Evolutionary conservation across 2,329 filamentous ascomycete species (phyloP).

Genomic region (Epichloe coenophiala): DNA sequence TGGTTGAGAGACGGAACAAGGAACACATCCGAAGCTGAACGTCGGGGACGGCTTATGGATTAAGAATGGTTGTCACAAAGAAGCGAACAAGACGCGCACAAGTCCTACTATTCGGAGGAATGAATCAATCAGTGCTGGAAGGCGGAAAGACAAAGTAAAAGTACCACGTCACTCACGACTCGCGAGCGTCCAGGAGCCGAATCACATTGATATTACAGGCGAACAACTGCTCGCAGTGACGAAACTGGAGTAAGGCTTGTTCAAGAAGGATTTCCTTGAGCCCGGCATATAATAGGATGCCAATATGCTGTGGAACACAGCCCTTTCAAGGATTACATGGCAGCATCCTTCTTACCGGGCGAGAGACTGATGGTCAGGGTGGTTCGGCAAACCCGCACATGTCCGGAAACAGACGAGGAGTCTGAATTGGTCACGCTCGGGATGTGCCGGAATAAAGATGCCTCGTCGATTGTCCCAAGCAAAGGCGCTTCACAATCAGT

Average conservation of each 20-base stretch:
- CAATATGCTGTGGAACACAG: constrained; percentile 1
- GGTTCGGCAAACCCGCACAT: background rate
- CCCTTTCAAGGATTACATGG: background rate
- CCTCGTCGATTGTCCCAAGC: background rate
- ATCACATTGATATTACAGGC: background rate
- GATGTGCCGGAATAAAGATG: background rate
- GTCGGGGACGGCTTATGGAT: background rate
- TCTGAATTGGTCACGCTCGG: background rate
- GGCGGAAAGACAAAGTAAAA: background rate
- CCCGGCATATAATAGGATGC: background rate
- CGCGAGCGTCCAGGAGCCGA: background rate
- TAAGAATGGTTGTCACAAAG: background rate
- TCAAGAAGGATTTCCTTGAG: background rate
- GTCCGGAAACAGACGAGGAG: background rate
- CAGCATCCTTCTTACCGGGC: background rate
- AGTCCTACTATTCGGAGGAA: no score
- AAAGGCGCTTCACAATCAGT: background rate
- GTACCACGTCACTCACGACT: background rate
- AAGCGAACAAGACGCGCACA: background rate
- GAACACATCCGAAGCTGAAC: background rate
- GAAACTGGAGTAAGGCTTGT: background rate
- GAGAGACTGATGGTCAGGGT: background rate
- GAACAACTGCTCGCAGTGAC: background rate
- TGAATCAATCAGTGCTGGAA: background rate
- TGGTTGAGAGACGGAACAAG: background rate